phyloP scores from a whole-genome alignment of 2,329 filamentous ascomycete genomes.

The Cladophialophora psammophila region DNA sequence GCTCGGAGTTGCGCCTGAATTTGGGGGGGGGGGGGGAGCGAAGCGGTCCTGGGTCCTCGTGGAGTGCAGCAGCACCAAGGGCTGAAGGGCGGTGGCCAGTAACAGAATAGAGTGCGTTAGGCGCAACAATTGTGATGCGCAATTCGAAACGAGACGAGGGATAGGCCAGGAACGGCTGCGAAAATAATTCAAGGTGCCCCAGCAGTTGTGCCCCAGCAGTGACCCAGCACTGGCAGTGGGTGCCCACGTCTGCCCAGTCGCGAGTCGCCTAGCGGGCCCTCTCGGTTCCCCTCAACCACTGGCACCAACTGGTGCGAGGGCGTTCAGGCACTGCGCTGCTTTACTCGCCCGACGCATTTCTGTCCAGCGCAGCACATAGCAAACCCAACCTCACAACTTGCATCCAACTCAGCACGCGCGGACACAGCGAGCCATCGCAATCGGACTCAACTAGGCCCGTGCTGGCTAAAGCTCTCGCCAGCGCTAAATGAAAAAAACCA shows the following conservation, averaged over 20 bases:
- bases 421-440: background rate
- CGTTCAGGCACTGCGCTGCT: slow-evolving; percentile 18
- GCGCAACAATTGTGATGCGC: slow-evolving; percentile 34
- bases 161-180: slow-evolving; percentile 22
- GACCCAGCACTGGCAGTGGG: slow-evolving; percentile 4
- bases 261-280: background rate
- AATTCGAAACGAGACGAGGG: slow-evolving; percentile 34
- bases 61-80: slow-evolving; percentile 3
- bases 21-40: background rate
- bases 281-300: slow-evolving; percentile 15
- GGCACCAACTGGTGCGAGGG: slow-evolving; percentile 18
- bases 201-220: background rate
- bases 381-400: background rate
- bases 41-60: background rate
- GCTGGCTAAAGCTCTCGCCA: background rate
- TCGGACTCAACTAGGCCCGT: background rate
- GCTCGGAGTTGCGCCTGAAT: slow-evolving; percentile 17
- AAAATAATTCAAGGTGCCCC: slow-evolving; percentile 16
- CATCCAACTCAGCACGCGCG: background rate
- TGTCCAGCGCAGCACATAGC: background rate
- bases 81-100: background rate
- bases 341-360: slow-evolving; percentile 11
- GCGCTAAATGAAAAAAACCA: background rate
- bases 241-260: too few species aligned
- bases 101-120: slow-evolving; percentile 16